Percentiles rank a stretch among this genome's conserved stretches.
Conservation (phyloP, 2,329 filamentous ascomycete genomes). For the Tolypocladium sp. region DNA sequence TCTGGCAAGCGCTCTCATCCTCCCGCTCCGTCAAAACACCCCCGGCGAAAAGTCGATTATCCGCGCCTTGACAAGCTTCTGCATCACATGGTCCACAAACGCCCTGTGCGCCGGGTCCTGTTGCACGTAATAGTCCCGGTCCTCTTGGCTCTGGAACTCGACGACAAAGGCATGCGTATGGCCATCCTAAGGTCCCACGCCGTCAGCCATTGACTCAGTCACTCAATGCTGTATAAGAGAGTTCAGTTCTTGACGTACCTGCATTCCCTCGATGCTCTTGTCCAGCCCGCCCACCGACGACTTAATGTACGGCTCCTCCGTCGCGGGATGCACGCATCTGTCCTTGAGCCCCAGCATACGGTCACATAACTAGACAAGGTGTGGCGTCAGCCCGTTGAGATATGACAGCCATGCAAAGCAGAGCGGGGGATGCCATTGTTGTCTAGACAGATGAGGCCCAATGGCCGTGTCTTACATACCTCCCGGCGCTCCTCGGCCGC, state of each 20-base stretch:
- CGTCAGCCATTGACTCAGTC: neutral
- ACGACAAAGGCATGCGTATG: conserved; percentile 61
- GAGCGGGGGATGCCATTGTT: too few relatives aligned
- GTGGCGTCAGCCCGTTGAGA: neutral
- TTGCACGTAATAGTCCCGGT: conserved; percentile 59
- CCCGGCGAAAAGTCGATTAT: conserved; percentile 51
- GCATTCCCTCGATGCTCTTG: conserved; percentile 48
- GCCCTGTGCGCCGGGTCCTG: conserved; percentile 54
- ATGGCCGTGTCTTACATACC: conserved; percentile 1
- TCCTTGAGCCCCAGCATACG: conserved; percentile 39
- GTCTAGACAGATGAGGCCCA: too few relatives aligned
- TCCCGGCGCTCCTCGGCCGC: conserved; percentile 3
- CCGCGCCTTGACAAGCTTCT: conserved; percentile 38
- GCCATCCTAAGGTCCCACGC: conserved; percentile 33
- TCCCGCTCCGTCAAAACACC: conserved; percentile 18
- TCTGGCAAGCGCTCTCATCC: neutral
- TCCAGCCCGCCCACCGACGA: conserved; percentile 49
- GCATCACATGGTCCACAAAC: conserved; percentile 42
- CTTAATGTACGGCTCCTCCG: conserved; percentile 51
- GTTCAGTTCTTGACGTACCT: conserved; percentile 29
- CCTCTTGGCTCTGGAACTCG: conserved; percentile 53
- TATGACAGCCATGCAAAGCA: neutral
- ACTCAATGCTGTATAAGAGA: neutral
- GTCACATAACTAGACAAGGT: conserved; percentile 3
- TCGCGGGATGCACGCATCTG: conserved; percentile 52